Percentiles rank a stretch among this genome's conserved stretches.
These are phyloP conservation scores for Paragyromitra xinjiangensis DNA, from an alignment of 495 filamentous ascomycete species.

Conservation along the genomic window DNA sequence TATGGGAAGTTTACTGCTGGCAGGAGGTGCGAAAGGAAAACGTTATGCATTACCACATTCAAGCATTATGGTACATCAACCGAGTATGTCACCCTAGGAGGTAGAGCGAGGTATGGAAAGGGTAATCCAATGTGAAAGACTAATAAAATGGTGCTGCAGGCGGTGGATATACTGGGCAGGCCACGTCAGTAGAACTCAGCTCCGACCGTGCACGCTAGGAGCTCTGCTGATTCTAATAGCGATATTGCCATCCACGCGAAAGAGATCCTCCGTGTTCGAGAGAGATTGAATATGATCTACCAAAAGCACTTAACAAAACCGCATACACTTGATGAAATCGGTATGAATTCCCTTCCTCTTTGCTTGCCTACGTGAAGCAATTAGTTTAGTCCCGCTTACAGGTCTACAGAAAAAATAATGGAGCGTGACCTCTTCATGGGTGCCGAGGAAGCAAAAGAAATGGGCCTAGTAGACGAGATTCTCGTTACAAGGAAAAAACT, in stretches of 20 bases:
- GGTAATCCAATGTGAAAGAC: neutral
- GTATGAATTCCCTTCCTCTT: slow-evolving; percentile 18
- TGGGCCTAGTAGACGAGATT: slow-evolving; percentile 92
- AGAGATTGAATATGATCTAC: slow-evolving; percentile 90
- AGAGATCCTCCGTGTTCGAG: slow-evolving; percentile 87
- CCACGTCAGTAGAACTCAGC: slow-evolving; percentile 60
- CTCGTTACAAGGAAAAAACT: slow-evolving; percentile 61
- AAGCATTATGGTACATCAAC: slow-evolving; percentile 96
- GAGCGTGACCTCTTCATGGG: slow-evolving; percentile 95
- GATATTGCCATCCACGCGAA: slow-evolving; percentile 98
- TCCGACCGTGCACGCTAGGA: neutral
- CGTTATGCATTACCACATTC: slow-evolving; percentile 89
- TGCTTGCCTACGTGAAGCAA: neutral
- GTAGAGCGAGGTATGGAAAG: neutral
- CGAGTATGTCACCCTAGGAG: slow-evolving; percentile 59
- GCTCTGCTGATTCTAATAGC: slow-evolving; percentile 48
- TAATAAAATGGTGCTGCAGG: slow-evolving; percentile 53
- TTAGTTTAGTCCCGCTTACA: slow-evolving; percentile 22
- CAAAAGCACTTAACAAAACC: slow-evolving; percentile 82
- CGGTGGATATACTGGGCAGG: slow-evolving; percentile 90
- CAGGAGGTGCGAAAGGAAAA: slow-evolving; percentile 84
- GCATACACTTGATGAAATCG: slow-evolving; percentile 65
- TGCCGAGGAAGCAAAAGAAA: slow-evolving; percentile 83
- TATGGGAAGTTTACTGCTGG: slow-evolving; percentile 90
- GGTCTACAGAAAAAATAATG: slow-evolving; percentile 79